These are phyloP conservation scores for Pseudopediastrum boryanum DNA, from an alignment of 139 green algal species.

Conservation along the genomic window DNA sequence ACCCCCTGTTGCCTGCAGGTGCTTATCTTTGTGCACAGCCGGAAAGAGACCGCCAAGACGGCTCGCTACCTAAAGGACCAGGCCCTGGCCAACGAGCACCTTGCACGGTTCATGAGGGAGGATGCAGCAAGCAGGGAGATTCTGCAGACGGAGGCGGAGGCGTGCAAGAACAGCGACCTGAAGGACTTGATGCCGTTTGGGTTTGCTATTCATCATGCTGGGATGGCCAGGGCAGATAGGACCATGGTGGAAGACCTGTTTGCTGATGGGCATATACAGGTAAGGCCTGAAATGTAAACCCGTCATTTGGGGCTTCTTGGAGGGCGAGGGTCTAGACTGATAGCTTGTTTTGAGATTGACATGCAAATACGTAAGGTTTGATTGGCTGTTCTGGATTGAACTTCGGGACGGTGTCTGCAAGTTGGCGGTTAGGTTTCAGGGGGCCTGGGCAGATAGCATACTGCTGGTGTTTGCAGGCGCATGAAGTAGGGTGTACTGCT, in stretches of 20 bases:
- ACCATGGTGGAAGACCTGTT: conserved; percentile 99
- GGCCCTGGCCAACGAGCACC: conserved; percentile 75
- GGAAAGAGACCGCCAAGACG: conserved; percentile 99
- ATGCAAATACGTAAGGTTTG: too few relatives aligned
- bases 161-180: conserved; percentile 84
- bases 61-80: conserved; percentile 89
- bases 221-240: conserved; percentile 90
- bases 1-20: conserved; percentile 62
- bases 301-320: too few relatives aligned
- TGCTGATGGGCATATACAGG: conserved; percentile 93
- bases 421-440: too few relatives aligned
- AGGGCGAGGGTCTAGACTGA: too few relatives aligned
- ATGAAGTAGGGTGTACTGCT: too few relatives aligned
- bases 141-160: conserved; percentile 88
- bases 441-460: too few relatives aligned
- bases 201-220: conserved; percentile 96
- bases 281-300: conserved; percentile 48
- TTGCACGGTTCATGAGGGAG: conserved; percentile 79
- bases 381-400: too few relatives aligned
- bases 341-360: too few relatives aligned
- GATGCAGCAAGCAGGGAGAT: conserved; percentile 89
- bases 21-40: conserved; percentile 97
- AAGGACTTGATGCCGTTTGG: conserved; percentile 94
- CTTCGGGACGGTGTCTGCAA: too few relatives aligned
- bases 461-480: too few relatives aligned